Evolutionary conservation across 257 asterid species (phyloP), one percentile per base, ranked within the genome.

Genomic region (Ocimum tenuiflorum): DNA sequence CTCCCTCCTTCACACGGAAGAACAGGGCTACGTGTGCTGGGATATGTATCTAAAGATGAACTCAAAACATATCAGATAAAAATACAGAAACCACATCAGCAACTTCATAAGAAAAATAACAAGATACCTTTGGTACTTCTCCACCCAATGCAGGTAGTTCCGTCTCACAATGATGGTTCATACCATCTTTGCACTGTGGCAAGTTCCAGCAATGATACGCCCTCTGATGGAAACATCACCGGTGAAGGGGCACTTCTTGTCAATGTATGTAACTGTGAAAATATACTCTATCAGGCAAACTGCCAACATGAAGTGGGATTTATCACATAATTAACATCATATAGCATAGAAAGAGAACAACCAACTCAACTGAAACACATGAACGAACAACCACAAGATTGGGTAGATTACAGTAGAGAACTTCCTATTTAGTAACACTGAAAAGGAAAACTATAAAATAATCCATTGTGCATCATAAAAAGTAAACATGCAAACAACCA

Each of bases 111-210:
- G 48, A 13, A 15, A 13, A 7, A 2, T 36, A 2, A 31, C 6
- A 22, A 2, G 67, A 31, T 49, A 72, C 96, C 95, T 81, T 69
- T 80, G 96, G 72, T 88, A 88, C 49, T 88, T 88, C 81, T 82
- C 82, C 35, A 88, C 90, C 79, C 83, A 88, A 41, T 86, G 96
- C 58, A 88, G 78, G 75, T 88, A 88, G 76, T 84, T 85, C 0
- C 91, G 74, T 14, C 96, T 75, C 41, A 88, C 95, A 47, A 86
- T 78, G 57, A 88, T 86, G 7, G 96, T 88, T 23, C 91, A 73
- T 33, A 81, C 49, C 96, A 88, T 88, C 85, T 88, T 88, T 23
- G 96, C 96, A 78, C 96, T 88, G 75, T 88, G 95, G 75, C 96
- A 88, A 23, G 89, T 89, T 8, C 96, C 96, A 33, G 94, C 81